Percentiles rank a stretch among this genome's conserved stretches.
Evolutionary conservation across 495 filamentous ascomycete species (phyloP).

Genomic region (Neurospora sublineolata): DNA sequence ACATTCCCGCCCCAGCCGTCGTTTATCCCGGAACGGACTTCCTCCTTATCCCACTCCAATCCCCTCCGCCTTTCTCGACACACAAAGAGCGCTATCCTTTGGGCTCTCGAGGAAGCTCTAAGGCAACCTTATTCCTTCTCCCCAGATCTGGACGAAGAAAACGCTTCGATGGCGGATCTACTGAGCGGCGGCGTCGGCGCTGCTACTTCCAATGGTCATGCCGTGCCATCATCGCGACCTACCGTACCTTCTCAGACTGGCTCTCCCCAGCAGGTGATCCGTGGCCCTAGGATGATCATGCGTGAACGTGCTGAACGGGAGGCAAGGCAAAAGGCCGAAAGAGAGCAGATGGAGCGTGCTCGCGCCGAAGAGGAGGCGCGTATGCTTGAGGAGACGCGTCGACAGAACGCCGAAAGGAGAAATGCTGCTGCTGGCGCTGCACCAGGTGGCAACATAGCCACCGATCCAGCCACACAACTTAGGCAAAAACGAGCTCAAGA

Average conservation of each 20-base stretch:
- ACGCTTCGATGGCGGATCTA: slow-evolving; percentile 88
- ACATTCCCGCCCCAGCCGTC: slow-evolving; percentile 19
- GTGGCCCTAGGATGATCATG: slow-evolving; percentile 64
- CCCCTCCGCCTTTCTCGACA: slow-evolving; percentile 36
- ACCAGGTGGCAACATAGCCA: slow-evolving; percentile 18
- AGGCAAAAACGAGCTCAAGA: slow-evolving; percentile 25
- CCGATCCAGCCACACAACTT: slow-evolving; percentile 33
- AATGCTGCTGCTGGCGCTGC: slow-evolving; percentile 51
- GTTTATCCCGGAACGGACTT: slow-evolving; percentile 13
- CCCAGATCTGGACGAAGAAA: slow-evolving; percentile 74
- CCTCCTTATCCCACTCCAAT: neutral
- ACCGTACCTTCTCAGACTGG: slow-evolving; percentile 35
- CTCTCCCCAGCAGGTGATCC: slow-evolving; percentile 38
- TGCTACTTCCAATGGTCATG: slow-evolving; percentile 37
- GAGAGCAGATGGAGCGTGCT: slow-evolving; percentile 37
- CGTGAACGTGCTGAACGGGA: slow-evolving; percentile 53
- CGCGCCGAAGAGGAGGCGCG: slow-evolving; percentile 45
- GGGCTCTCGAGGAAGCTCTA: slow-evolving; percentile 81
- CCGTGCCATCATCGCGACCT: slow-evolving; percentile 30
- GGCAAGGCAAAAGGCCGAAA: slow-evolving; percentile 51
- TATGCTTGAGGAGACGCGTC: slow-evolving; percentile 40
- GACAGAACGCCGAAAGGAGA: slow-evolving; percentile 36
- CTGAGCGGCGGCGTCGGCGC: slow-evolving; percentile 42
- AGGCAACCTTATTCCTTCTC: slow-evolving; percentile 76
- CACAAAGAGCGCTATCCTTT: slow-evolving; percentile 62